Base-by-base conservation (phyloP, 305 asterid species). In the Rubia occidens region DNA sequence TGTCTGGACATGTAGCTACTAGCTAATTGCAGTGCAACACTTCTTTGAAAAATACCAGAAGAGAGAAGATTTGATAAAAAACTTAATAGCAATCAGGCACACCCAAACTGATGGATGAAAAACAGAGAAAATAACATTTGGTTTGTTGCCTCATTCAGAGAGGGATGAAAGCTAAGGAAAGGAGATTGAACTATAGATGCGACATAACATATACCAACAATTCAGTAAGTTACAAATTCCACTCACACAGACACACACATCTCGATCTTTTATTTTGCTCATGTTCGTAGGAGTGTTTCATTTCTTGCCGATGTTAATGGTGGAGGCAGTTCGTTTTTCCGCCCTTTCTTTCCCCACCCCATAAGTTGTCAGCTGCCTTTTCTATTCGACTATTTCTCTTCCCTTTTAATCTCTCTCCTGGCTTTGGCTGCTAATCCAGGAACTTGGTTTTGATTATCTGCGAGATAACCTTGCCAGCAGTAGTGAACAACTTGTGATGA, bases 131-230 rank as follows among this genome's bases (percentile, higher is more conserved):
- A 21, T 53, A 53, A 51, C 37, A 32, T 54, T 14, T 39, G 21
- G 20, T 15, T 49, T 78, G 44, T 77, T 62, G 37, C 67, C 72
- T 49, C 78, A 74, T 70, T 56, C 85, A 95, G 97, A 87, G 87
- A 71, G 95, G 93, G 80, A 91, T 95, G 96, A 79, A 65, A 37
- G 69, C 91, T 18, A 79, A 82, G 71, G 85, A 84, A 72, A 86
- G 96, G 83, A 86, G 94, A 82, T 77, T 79, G 43, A 95, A 91
- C 76, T 95, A 95, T 75, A 72, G 85, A 66, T 89, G 98, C 67
- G 98, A 95, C 88, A 89, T 95, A 74, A 95, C 99, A 64, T 95
- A 95, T 82, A 89, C 98, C 65, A 95, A 91, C 73, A 91, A 95
- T 83, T 83, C 97, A 35, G 99, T 91, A 82, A 75, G 88, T 72